Percentiles rank a stretch among this genome's conserved stretches.
Evolutionary conservation across 2,329 filamentous ascomycete genomes (phyloP).

Genomic region (Colletotrichum salicis): DNA sequence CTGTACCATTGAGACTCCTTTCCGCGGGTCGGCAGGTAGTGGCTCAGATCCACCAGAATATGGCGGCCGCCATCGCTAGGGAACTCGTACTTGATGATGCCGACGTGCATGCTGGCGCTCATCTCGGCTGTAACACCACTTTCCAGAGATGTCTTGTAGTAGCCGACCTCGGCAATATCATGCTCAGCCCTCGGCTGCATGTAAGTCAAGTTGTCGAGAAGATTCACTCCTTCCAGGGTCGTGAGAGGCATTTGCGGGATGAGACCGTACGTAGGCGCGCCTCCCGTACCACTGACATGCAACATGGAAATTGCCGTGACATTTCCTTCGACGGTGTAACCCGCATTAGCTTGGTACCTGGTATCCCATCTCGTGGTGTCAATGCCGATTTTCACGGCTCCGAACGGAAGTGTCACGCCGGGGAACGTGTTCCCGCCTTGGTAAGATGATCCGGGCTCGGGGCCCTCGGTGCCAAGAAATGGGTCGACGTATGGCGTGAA

Average conservation of each 20-base stretch:
- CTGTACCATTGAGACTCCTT: slow-evolving; percentile 54
- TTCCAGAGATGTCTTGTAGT: slow-evolving; percentile 61
- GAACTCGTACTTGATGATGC: slow-evolving; percentile 64
- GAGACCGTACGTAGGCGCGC: slow-evolving; percentile 68
- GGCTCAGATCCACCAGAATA: slow-evolving; percentile 59
- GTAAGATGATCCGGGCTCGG: slow-evolving; percentile 53
- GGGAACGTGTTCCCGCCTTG: slow-evolving; percentile 57
- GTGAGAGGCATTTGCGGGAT: slow-evolving; percentile 60
- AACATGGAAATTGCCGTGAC: slow-evolving; percentile 63
- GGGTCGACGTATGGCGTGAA: slow-evolving; percentile 52
- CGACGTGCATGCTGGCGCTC: slow-evolving; percentile 58
- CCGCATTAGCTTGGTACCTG: slow-evolving; percentile 45
- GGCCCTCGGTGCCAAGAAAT: slow-evolving; percentile 60
- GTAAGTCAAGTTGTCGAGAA: slow-evolving; percentile 60
- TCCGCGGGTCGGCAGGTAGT: slow-evolving; percentile 55
- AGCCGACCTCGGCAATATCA: slow-evolving; percentile 61
- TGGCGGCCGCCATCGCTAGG: slow-evolving; percentile 51
- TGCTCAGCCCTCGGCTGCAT: slow-evolving; percentile 53
- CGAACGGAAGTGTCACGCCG: slow-evolving; percentile 55
- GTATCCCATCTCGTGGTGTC: slow-evolving; percentile 46
- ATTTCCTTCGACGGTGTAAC: slow-evolving; percentile 52
- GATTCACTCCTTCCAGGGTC: slow-evolving; percentile 51
- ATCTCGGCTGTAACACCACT: slow-evolving; percentile 62
- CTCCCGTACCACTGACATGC: slow-evolving; percentile 67
- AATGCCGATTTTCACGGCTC: slow-evolving; percentile 56